phyloP scores from a whole-genome alignment of 768 basidiomycete species.

The Psilocybe cyanescens region DNA sequence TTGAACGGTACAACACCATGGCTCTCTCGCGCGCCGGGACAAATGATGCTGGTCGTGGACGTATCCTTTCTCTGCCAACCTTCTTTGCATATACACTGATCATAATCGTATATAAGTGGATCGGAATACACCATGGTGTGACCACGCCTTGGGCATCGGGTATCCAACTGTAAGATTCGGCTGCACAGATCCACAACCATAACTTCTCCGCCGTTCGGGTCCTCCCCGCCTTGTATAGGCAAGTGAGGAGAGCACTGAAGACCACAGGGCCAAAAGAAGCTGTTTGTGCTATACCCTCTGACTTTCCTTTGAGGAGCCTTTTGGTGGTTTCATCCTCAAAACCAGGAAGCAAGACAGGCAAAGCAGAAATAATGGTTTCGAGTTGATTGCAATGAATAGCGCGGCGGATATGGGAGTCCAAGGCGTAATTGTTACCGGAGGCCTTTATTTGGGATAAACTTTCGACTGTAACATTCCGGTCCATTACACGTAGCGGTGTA shows the following conservation, averaged over 20 bases:
- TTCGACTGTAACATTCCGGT: constrained; percentile 1
- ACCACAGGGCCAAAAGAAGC: constrained; percentile 57
- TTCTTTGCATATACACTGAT: constrained; percentile 59
- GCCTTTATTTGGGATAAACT: neutral
- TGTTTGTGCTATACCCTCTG: no score
- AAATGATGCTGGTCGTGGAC: no score
- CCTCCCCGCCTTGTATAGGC: constrained; percentile 57
- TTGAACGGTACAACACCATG: constrained; percentile 7
- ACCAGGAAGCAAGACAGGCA: constrained; percentile 64
- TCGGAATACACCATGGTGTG: constrained; percentile 67
- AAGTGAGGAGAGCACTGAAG: constrained; percentile 62
- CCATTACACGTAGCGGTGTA: neutral
- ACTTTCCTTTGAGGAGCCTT: constrained; percentile 6
- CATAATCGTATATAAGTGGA: constrained; percentile 76
- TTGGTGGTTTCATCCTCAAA: constrained; percentile 24
- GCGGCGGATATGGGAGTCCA: constrained; percentile 56
- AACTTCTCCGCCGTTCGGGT: constrained; percentile 63
- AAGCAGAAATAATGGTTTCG: constrained; percentile 42
- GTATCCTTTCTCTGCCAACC: constrained; percentile 25
- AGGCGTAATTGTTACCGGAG: constrained; percentile 45
- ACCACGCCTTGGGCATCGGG: constrained; percentile 1
- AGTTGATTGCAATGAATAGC: constrained; percentile 55
- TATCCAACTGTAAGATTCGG: constrained; percentile 55
- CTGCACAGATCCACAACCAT: constrained; percentile 63
- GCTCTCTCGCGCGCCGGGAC: neutral